Conservation (phyloP, 495 filamentous ascomycete species). For the Aspergillus nidulans region DNA sequence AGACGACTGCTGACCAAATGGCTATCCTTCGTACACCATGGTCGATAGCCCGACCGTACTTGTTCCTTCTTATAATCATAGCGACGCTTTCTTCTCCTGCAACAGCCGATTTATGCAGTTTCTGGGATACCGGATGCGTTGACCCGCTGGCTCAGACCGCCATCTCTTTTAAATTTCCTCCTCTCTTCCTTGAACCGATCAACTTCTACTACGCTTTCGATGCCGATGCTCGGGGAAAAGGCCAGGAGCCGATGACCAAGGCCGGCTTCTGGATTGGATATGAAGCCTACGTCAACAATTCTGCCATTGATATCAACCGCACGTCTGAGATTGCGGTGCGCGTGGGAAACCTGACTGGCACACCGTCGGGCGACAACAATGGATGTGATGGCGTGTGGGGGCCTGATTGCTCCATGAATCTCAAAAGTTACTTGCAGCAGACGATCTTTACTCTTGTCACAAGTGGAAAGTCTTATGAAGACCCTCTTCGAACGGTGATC, state of each 20-base stretch:
- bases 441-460: slow-evolving; percentile 27
- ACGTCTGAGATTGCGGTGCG: slow-evolving; percentile 40
- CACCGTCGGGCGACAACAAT: slow-evolving; percentile 33
- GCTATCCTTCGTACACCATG: slow-evolving; percentile 10
- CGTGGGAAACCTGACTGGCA: slow-evolving; percentile 39
- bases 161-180: slow-evolving; percentile 32
- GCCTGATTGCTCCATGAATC: slow-evolving; percentile 28
- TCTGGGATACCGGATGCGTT: slow-evolving; percentile 38
- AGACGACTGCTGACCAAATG: slow-evolving; percentile 21
- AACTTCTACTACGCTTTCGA: slow-evolving; percentile 41
- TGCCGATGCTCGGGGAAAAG: slow-evolving; percentile 29
- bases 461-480: slow-evolving; percentile 26
- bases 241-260: slow-evolving; percentile 38
- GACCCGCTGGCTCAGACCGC: slow-evolving; percentile 42
- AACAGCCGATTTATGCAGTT: slow-evolving; percentile 35
- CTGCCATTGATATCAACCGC: slow-evolving; percentile 32
- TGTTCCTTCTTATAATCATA: slow-evolving; percentile 18
- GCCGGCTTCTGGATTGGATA: slow-evolving; percentile 41
- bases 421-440: slow-evolving; percentile 27
- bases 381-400: slow-evolving; percentile 44
- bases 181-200: slow-evolving; percentile 35
- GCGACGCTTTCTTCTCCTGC: slow-evolving; percentile 17
- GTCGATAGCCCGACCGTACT: slow-evolving; percentile 16
- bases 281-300: slow-evolving; percentile 28
- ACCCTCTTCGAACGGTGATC: slow-evolving; percentile 31